Evolutionary conservation across 495 filamentous ascomycete species (phyloP).

Genomic region (Xylaria longipes): DNA sequence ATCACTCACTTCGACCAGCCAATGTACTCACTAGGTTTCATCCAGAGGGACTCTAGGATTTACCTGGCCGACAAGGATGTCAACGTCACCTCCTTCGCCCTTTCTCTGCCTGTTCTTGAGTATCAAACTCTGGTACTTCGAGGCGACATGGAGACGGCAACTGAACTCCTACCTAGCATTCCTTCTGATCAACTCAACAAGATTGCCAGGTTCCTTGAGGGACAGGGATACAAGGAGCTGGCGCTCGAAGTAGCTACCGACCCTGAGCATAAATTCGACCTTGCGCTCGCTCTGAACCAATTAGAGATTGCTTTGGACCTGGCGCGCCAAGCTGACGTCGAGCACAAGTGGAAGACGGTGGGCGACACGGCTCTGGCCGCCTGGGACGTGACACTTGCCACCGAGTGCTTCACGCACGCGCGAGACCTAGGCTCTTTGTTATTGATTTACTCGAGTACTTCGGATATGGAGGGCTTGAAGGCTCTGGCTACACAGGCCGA

Average conservation of each 20-base stretch:
- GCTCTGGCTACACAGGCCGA: constrained; percentile 76
- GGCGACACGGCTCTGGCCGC: constrained; percentile 86
- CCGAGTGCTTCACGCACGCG: constrained; percentile 89
- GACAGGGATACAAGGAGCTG: constrained; percentile 94
- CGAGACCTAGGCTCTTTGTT: constrained; percentile 90
- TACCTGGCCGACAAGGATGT: constrained; percentile 97
- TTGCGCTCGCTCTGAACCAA: constrained; percentile 82
- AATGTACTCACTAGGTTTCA: constrained; percentile 94
- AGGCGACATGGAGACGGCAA: constrained; percentile 91
- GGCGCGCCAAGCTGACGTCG: constrained; percentile 80
- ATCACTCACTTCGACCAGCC: constrained; percentile 95
- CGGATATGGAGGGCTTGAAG: constrained; percentile 73
- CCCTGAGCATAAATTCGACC: constrained; percentile 93
- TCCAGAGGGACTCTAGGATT: constrained; percentile 89
- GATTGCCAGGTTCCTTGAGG: constrained; percentile 96
- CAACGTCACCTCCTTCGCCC: constrained; percentile 83
- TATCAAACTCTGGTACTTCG: constrained; percentile 97
- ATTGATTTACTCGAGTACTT: constrained; percentile 82
- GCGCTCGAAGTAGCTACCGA: constrained; percentile 97
- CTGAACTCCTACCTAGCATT: constrained; percentile 81
- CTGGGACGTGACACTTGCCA: constrained; percentile 87
- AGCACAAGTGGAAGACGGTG: constrained; percentile 97
- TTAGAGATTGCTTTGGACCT: constrained; percentile 84
- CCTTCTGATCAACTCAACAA: constrained; percentile 93
- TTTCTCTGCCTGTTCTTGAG: constrained; percentile 93